Evolutionary conservation across 2,329 filamentous ascomycete genomes (phyloP).

Genomic region (Aspergillus sergii): DNA sequence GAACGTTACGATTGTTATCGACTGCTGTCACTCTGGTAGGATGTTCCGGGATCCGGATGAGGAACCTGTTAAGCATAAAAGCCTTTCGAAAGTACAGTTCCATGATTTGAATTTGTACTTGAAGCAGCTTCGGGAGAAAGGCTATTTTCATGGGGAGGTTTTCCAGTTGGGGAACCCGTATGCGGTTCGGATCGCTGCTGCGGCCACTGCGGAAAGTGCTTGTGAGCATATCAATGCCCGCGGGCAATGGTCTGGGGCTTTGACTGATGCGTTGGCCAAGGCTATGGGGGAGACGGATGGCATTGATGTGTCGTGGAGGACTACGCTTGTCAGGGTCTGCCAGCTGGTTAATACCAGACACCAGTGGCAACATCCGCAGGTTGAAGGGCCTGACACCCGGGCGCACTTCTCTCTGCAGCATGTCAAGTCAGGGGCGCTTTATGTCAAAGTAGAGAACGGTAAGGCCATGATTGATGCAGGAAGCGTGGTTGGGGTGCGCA

Average conservation of each 20-base stretch:
- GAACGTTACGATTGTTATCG: slow-evolving; percentile 8
- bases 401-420: not conserved
- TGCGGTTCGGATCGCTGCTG: slow-evolving; percentile 6
- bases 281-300: not conserved
- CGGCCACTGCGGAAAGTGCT: not conserved
- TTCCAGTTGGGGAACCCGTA: slow-evolving; percentile 1
- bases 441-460: not conserved
- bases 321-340: not conserved
- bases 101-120: not conserved
- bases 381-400: slow-evolving; percentile 4
- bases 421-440: not conserved
- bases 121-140: not conserved
- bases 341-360: slow-evolving; percentile 3
- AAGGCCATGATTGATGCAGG: not conserved
- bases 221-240: slow-evolving; percentile 2
- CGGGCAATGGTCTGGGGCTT: slow-evolving; percentile 3
- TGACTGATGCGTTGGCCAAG: slow-evolving; percentile 4
- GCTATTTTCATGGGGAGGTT: not conserved
- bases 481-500: not conserved
- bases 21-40: slow-evolving; percentile 3
- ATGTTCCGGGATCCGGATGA: not conserved
- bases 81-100: not conserved
- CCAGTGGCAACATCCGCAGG: slow-evolving; percentile 2
- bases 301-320: slow-evolving; percentile 4
- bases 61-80: not conserved